Evolutionary conservation across 306 rosid genomes (phyloP).

Genomic region (Citrullus colocynthis): DNA sequence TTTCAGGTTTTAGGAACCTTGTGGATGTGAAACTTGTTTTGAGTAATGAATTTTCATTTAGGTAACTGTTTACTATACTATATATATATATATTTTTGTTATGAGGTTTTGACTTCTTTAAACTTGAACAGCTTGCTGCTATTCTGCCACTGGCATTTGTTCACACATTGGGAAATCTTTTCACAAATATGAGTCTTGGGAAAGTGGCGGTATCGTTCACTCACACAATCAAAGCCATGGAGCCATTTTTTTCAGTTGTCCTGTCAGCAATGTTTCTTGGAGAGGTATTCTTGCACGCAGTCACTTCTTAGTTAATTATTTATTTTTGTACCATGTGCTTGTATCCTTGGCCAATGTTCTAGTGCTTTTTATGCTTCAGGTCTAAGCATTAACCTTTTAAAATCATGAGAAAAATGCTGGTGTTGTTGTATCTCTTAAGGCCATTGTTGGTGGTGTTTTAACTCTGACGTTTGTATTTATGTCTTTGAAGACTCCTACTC

Average conservation of each 20-base stretch:
- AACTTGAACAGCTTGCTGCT: conserved; percentile 50
- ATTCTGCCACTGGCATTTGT: conserved; percentile 73
- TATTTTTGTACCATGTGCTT: not conserved
- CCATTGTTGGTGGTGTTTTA: not conserved
- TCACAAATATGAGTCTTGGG: conserved; percentile 96
- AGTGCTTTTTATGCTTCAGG: not conserved
- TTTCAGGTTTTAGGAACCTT: not conserved
- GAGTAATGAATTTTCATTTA: not conserved
- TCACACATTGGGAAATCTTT: conserved; percentile 79
- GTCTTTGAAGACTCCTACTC: conserved; percentile 42
- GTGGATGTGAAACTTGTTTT: conserved; percentile 9
- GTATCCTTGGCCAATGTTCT: not conserved
- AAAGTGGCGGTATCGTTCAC: conserved; percentile 92
- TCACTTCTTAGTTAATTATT: not conserved
- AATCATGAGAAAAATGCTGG: conserved; percentile 1
- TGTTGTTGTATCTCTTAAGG: not conserved
- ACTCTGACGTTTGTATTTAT: conserved; percentile 4
- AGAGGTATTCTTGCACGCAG: conserved; percentile 37
- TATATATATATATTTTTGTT: not conserved
- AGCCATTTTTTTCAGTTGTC: conserved; percentile 85
- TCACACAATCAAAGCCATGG: conserved; percentile 89
- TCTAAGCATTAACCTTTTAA: not conserved
- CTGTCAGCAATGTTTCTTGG: conserved; percentile 90
- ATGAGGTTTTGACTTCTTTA: not conserved
- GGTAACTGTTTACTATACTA: not conserved